Evolutionary conservation across 75 land plant species (phyloP).

Genomic region (Cunninghamia lanceolata): DNA sequence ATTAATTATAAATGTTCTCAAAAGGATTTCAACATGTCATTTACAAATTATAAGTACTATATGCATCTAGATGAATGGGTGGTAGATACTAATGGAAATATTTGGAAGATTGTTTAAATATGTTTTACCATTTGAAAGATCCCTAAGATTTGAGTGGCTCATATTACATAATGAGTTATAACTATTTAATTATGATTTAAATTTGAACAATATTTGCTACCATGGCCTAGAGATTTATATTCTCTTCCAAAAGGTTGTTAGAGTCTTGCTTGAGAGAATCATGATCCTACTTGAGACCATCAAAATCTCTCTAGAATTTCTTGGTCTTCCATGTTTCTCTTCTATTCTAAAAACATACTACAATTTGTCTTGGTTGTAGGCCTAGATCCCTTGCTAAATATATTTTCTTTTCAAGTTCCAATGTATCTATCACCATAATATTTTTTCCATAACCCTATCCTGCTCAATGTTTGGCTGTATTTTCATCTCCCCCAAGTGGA

Average conservation of each 20-base stretch:
- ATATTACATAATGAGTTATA: neutral
- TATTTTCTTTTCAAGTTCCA: constrained; percentile 5
- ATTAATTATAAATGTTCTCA: too few relatives aligned
- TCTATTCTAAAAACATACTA: constrained; percentile 10
- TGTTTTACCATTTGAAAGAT: too few relatives aligned
- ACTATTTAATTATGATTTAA: neutral
- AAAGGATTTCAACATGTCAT: too few relatives aligned
- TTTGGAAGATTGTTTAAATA: too few relatives aligned
- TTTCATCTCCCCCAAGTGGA: constrained; percentile 2
- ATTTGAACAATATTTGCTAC: neutral
- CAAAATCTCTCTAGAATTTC: constrained; percentile 10
- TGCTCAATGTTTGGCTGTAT: neutral
- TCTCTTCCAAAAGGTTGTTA: constrained; percentile 3
- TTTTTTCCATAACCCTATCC: neutral
- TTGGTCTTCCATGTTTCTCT: constrained; percentile 13
- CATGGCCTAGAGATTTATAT: neutral
- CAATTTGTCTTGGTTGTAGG: constrained; percentile 14
- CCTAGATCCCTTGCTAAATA: neutral
- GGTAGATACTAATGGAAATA: too few relatives aligned
- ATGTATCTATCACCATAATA: neutral
- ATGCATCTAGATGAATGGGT: too few relatives aligned
- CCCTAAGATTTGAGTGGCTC: neutral
- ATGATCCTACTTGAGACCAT: neutral
- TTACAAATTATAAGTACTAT: too few relatives aligned
- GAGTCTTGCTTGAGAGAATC: constrained; percentile 5